A percentile compares a stretch with the other conserved stretches of the same genome.
Conservation (phyloP, 441 rosid species). For the Euphorbia schlechtendalii region DNA sequence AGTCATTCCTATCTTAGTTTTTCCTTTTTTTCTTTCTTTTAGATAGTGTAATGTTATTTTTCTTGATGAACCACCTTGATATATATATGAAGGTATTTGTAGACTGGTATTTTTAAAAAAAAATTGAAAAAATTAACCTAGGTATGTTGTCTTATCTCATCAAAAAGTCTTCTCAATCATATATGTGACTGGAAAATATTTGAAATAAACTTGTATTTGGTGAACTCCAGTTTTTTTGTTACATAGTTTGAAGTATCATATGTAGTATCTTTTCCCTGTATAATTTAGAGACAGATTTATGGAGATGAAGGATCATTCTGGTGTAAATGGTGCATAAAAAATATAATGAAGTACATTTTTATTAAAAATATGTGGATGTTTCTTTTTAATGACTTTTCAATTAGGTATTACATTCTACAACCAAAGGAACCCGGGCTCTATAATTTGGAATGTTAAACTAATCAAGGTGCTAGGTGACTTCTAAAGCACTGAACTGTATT, state of each 20-base stretch:
- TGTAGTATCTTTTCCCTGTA: background rate
- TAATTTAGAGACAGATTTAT: background rate
- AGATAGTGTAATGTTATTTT: background rate
- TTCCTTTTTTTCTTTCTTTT: background rate
- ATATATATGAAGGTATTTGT: background rate
- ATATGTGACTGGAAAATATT: background rate
- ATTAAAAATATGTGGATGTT: no score
- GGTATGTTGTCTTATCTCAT: background rate
- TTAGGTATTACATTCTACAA: background rate
- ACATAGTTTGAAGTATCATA: no score
- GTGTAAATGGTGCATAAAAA: no score
- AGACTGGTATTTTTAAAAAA: background rate
- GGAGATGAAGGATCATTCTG: background rate
- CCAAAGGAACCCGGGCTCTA: background rate
- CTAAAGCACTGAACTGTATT: conserved; percentile 1
- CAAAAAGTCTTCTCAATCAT: no score
- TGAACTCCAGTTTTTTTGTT: no score
- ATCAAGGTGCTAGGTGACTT: background rate
- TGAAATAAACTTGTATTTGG: background rate
- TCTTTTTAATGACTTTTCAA: no score
- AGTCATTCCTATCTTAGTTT: background rate
- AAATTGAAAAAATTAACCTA: background rate
- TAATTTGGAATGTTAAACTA: background rate
- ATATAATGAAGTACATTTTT: no score
- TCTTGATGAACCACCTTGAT: background rate